phyloP scores from a whole-genome alignment of 2,329 filamentous ascomycete species.

The Chaetomiaceae sp. region DNA sequence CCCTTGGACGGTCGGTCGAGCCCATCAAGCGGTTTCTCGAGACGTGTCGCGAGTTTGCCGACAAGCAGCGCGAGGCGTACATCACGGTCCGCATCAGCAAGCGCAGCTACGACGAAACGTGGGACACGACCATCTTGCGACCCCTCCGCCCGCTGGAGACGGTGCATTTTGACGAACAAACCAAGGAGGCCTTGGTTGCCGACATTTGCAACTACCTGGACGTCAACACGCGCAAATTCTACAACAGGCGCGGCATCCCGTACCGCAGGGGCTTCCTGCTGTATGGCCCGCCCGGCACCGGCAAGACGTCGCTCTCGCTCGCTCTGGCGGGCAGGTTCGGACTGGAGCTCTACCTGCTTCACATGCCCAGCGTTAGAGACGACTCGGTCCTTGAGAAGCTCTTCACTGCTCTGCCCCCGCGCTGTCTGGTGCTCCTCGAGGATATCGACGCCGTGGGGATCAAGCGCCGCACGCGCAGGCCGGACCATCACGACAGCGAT shows the following conservation, averaged over 20 bases:
- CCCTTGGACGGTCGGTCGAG: slow-evolving; percentile 40
- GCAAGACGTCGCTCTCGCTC: slow-evolving; percentile 72
- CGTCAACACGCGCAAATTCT: slow-evolving; percentile 55
- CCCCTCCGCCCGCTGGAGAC: slow-evolving; percentile 33
- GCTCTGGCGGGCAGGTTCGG: slow-evolving; percentile 66
- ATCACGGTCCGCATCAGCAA: slow-evolving; percentile 35
- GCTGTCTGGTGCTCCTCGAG: slow-evolving; percentile 48
- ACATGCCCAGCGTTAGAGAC: slow-evolving; percentile 47
- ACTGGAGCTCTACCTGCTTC: slow-evolving; percentile 70
- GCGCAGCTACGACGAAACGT: slow-evolving; percentile 27
- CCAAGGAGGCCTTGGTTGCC: slow-evolving; percentile 61
- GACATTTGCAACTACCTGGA: slow-evolving; percentile 64
- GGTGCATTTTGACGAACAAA: slow-evolving; percentile 34
- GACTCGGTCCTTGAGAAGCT: slow-evolving; percentile 31
- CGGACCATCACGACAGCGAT: slow-evolving; percentile 5
- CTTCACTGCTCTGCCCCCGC: slow-evolving; percentile 31
- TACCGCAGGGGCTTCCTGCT: slow-evolving; percentile 70
- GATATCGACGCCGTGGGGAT: slow-evolving; percentile 53
- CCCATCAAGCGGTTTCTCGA: slow-evolving; percentile 44
- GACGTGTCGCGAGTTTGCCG: slow-evolving; percentile 42
- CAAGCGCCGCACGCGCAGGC: slow-evolving; percentile 26
- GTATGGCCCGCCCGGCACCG: slow-evolving; percentile 67
- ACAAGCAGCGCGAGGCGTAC: slow-evolving; percentile 34
- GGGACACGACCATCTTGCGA: slow-evolving; percentile 35
- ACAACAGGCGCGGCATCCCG: slow-evolving; percentile 67